These are phyloP conservation scores for Paxillus involutus DNA, from an alignment of 768 basidiomycete genomes.

Conservation along the genomic window DNA sequence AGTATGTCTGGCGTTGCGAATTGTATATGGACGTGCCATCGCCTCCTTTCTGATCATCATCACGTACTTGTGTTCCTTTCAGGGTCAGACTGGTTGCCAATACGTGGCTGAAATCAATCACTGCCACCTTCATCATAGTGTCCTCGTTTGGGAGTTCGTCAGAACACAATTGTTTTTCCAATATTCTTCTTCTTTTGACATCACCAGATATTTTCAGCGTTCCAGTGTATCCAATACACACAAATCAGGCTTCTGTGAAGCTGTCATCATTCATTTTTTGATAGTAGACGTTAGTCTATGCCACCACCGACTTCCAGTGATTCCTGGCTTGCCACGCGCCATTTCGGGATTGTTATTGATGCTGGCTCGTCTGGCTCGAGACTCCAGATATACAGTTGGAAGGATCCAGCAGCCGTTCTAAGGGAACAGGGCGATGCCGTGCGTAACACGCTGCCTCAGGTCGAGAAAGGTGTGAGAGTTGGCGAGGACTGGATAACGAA, in stretches of 20 bases:
- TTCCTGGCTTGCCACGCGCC: constrained; percentile 75
- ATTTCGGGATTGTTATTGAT: constrained; percentile 95
- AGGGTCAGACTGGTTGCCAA: too few species aligned
- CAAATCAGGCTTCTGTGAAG: constrained; percentile 19
- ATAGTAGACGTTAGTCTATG: constrained; percentile 47
- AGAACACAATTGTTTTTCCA: not conserved
- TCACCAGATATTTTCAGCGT: not conserved
- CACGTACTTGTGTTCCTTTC: too few species aligned
- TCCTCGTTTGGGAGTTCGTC: too few species aligned
- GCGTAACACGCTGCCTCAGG: constrained; percentile 65
- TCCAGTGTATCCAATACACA: constrained; percentile 8
- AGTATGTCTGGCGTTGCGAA: too few species aligned
- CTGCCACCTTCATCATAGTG: too few species aligned
- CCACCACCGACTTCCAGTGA: constrained; percentile 71
- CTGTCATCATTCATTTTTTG: constrained; percentile 21
- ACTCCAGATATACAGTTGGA: constrained; percentile 97
- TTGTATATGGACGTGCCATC: too few species aligned
- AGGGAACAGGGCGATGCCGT: constrained; percentile 51
- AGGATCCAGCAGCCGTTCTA: constrained; percentile 66
- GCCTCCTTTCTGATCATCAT: too few species aligned
- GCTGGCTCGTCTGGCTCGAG: constrained; percentile 97
- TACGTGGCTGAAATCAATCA: too few species aligned
- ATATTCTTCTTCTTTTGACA: not conserved
- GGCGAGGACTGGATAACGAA: constrained; percentile 88
- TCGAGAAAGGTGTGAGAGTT: constrained; percentile 85